Evolutionary conservation across 108 stramenopile genomes (phyloP), one percentile per base, ranked within the genome.

Genomic region (Nitzschia inconspicua): DNA sequence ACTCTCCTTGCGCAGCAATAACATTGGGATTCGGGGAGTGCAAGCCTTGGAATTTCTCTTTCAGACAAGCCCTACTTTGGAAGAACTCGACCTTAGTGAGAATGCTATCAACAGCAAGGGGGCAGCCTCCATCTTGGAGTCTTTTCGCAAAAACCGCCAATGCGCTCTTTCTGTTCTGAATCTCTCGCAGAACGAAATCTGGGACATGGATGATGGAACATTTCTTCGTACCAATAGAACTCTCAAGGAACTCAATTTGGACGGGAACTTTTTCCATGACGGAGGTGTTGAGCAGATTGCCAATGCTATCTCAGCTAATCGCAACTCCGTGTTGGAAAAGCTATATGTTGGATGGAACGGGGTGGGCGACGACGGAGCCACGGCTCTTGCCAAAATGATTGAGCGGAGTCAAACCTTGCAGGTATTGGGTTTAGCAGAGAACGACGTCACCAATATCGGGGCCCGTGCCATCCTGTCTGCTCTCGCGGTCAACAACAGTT

Each of bases 391-490:
- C 0, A 63, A 47, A 49, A 59, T 59, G 62, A 61, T 72, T 43
- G 63, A 72, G 42, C 13, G 16, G 7, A 72, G 64, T 35, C 25
- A 24, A 4, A 64, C 70, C 5, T 34, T 72, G 11, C 62, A 57
- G 35, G 70, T 63, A 20, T 37, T 72, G 42, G 65, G 65, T 25
- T 30, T 66, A 44, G 65, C 65, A 6, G 65, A 66, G 54, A 66
- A 66, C 22, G 65, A 66, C 50, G 56, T 66, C 31, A 66, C 28
- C 43, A 66, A 66, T 30, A 56, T 44, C 2, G 65, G 65, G 13
- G 65, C 65, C 18, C 42, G 65, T 8, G 65, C 65, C 16, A 55
- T 66, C n/a, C 31, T 66, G 40, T 52, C 50, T 11, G 65, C 65
- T 3, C 54, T 66, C 2, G 53, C 65, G 6, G 29, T 66, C 43